Evolutionary conservation across 495 filamentous ascomycete genomes (phyloP), one percentile per base, ranked within the genome.

Genomic region (Diplogelasinospora grovesii): DNA sequence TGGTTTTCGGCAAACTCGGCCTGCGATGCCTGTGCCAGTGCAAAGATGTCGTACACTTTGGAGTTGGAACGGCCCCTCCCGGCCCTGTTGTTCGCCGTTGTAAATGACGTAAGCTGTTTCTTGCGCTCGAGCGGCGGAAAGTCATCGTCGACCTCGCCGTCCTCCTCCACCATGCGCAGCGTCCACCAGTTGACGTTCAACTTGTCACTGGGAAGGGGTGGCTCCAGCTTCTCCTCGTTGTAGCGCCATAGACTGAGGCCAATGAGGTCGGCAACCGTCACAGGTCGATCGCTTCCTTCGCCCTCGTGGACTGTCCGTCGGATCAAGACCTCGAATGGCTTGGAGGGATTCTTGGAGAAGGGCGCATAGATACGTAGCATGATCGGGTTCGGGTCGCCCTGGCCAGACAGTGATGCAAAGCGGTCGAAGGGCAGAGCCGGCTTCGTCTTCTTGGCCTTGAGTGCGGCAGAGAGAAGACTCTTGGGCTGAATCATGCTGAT

Each of bases 11-110:
- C 70, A 51, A 83, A 87, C 43, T 89, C 83, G 5, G 73, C 69
- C 31, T 83, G 72, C 0, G 82, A 82, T 1, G 93, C 92, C 54
- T 86, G 78, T 2, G 89, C 85, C 3, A 98, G 68, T 8, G 84
- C 92, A 61, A 98, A 97, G 45, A 96, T 89, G 50, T 96, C 93
- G 59, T 86, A 95, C 2, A 86, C 79, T 45, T 85, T 89, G 18
- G 89, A 83, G 47, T 83, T 75, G 38, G 85, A 78, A 23, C 89
- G 69, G 22, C 79, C 73, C 43, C 89, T 73, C 25, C 74, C 65
- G 72, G 78, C 60, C 40, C 63, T 57, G 56, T 88, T 95, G 55
- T 95, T 95, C 38, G 87, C 89, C 5, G 89, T 92, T 0, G 88
- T 89, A 47, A 95, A 97, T 27, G 93, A 81, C 0, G 74, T 77